phyloP scores from a whole-genome alignment of 2,329 filamentous ascomycete species.

The Graphiopsis chlorocephala region DNA sequence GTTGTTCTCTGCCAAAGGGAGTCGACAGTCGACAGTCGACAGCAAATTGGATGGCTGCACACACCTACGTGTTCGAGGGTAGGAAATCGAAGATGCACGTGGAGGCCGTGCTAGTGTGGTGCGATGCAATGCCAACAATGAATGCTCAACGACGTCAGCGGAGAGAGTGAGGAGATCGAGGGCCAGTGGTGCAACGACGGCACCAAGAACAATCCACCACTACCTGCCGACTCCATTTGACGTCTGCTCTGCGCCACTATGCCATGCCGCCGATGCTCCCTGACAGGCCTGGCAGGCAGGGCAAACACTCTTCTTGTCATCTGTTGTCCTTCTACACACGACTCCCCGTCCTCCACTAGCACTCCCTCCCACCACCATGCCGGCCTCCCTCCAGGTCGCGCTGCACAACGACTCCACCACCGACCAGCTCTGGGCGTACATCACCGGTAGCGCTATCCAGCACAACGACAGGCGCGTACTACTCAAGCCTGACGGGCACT shows the following conservation, averaged over 20 bases:
- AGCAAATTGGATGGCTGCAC: too few relatives aligned
- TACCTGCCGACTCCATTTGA: not conserved
- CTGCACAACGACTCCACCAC: conserved; percentile 36
- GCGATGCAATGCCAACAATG: too few relatives aligned
- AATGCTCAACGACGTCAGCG: not conserved
- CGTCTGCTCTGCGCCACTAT: not conserved
- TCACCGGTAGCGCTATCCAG: conserved; percentile 38
- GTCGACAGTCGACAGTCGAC: too few relatives aligned
- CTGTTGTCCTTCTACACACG: not conserved
- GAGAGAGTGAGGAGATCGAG: too few relatives aligned
- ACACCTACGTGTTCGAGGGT: too few relatives aligned
- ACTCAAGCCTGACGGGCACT: conserved; percentile 35
- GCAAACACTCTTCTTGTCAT: not conserved
- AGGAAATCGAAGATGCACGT: too few relatives aligned
- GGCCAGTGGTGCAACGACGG: not conserved
- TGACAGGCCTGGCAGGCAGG: not conserved
- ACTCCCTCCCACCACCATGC: conserved; percentile 32
- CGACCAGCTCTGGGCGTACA: conserved; percentile 34
- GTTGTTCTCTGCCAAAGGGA: too few relatives aligned
- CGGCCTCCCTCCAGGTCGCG: conserved; percentile 34
- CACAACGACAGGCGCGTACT: conserved; percentile 32
- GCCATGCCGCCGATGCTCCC: not conserved
- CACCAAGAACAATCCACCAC: not conserved
- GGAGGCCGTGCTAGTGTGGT: too few relatives aligned
- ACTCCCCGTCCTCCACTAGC: not conserved